phyloP scores from a whole-genome alignment of 306 rosid genomes.

The Albizia julibrissin region DNA sequence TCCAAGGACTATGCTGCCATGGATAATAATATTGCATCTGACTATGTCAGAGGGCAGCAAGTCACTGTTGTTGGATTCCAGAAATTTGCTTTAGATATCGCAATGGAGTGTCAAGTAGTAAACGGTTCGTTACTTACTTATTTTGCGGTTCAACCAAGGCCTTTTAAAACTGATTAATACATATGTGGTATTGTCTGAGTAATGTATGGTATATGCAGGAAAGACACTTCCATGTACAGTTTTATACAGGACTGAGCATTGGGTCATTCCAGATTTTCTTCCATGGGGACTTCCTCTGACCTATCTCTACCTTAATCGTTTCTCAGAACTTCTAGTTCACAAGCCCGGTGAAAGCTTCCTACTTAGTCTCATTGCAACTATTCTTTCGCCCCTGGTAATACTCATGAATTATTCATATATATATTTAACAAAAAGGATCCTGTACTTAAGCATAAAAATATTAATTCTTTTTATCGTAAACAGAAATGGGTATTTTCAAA shows the following conservation, averaged over 20 bases:
- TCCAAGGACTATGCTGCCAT: conserved; percentile 55
- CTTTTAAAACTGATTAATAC: not conserved
- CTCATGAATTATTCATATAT: not conserved
- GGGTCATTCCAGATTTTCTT: conserved; percentile 56
- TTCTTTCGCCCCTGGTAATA: conserved; percentile 66
- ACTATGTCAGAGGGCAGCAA: conserved; percentile 48
- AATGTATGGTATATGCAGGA: conserved; percentile 41
- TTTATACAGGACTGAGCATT: conserved; percentile 55
- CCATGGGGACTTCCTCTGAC: conserved; percentile 76
- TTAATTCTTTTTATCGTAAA: not conserved
- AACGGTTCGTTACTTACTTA: conserved; percentile 39
- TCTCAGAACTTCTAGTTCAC: conserved; percentile 65
- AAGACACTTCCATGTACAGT: conserved; percentile 57
- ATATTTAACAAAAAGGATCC: not conserved
- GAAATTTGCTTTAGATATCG: conserved; percentile 67
- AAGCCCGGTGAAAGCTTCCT: conserved; percentile 65
- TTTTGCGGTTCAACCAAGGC: not conserved
- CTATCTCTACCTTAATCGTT: conserved; percentile 63
- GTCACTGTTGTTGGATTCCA: conserved; percentile 63
- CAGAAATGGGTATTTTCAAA: conserved; percentile 63
- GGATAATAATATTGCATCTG: conserved; percentile 47
- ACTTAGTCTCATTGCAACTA: conserved; percentile 49
- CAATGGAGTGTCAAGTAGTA: conserved; percentile 57
- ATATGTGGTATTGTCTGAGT: not conserved
- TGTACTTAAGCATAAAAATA: not conserved